phyloP scores from a whole-genome alignment of 2,329 filamentous ascomycete genomes.

The Chalaropsis ovoidea region DNA sequence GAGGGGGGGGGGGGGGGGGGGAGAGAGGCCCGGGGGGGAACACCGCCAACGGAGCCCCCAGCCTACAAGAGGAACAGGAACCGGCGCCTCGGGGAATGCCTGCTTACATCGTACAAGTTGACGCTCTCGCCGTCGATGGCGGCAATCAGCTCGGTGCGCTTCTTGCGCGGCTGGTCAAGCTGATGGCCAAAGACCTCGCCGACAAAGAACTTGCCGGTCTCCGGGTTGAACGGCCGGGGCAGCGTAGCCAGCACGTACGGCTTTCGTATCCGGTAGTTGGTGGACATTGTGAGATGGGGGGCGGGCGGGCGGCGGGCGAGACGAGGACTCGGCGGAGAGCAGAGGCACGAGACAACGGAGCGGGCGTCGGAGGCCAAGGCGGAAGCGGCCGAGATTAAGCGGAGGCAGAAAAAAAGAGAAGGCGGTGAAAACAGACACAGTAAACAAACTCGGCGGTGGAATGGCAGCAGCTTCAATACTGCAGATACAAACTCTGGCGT shows the following conservation, averaged over 20 bases:
- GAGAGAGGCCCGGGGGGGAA: no score
- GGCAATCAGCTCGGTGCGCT: conserved; percentile 53
- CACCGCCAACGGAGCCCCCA: not conserved
- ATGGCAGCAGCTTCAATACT: not conserved
- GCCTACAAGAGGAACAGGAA: no score
- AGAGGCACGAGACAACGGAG: not conserved
- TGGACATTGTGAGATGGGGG: conserved; percentile 39
- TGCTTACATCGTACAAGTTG: conserved; percentile 54
- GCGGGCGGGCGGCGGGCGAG: not conserved
- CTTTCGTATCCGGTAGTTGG: conserved; percentile 52
- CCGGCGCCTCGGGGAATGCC: not conserved
- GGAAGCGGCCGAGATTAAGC: not conserved
- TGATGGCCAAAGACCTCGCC: conserved; percentile 52
- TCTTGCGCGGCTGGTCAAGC: conserved; percentile 49
- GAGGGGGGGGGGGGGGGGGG: not conserved
- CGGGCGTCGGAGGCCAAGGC: not conserved
- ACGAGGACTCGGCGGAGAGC: conserved; percentile 19
- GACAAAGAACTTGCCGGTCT: conserved; percentile 42
- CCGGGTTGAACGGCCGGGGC: conserved; percentile 46
- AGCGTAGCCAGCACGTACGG: conserved; percentile 54
- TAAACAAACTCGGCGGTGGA: not conserved
- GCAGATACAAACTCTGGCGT: not conserved
- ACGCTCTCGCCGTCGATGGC: conserved; percentile 56
- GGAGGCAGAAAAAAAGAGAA: not conserved
- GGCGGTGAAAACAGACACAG: not conserved